Evolutionary conservation across 495 filamentous ascomycete species (phyloP).

Genomic region (Trichoderma gamsii): DNA sequence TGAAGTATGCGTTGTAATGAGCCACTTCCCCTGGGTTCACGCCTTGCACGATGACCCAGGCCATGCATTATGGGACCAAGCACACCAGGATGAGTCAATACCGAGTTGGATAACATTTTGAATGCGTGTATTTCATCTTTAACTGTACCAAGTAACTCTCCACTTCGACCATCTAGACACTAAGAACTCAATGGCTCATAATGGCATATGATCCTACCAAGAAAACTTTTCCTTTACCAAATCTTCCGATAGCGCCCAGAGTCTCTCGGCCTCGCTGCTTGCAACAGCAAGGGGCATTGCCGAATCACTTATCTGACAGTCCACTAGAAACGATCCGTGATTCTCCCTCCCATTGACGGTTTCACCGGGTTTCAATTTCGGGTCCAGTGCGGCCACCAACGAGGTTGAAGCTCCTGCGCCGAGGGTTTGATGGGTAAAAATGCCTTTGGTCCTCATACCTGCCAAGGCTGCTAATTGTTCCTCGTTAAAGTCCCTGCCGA

Average conservation of each 20-base stretch:
- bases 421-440: conserved; percentile 6
- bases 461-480: conserved; percentile 6
- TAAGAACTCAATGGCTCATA: neutral
- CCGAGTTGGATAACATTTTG: conserved; percentile 24
- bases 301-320: neutral
- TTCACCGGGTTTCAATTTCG: neutral
- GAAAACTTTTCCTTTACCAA: conserved; percentile 1
- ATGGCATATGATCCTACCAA: neutral
- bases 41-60: conserved; percentile 23
- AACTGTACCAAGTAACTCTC: neutral
- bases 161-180: neutral
- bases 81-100: conserved; percentile 38
- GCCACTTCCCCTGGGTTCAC: conserved; percentile 26
- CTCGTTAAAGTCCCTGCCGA: conserved; percentile 17
- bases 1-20: conserved; percentile 14
- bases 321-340: neutral
- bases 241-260: conserved; percentile 1
- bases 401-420: conserved; percentile 6
- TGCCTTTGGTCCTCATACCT: neutral
- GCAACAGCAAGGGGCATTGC: neutral
- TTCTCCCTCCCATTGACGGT: conserved; percentile 4
- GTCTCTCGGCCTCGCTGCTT: neutral
- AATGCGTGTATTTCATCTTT: conserved; percentile 15
- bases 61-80: conserved; percentile 33
- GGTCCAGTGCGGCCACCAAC: conserved; percentile 12